Base-by-base conservation (phyloP, 495 filamentous ascomycete species). In the Trichoderma parareesei region DNA sequence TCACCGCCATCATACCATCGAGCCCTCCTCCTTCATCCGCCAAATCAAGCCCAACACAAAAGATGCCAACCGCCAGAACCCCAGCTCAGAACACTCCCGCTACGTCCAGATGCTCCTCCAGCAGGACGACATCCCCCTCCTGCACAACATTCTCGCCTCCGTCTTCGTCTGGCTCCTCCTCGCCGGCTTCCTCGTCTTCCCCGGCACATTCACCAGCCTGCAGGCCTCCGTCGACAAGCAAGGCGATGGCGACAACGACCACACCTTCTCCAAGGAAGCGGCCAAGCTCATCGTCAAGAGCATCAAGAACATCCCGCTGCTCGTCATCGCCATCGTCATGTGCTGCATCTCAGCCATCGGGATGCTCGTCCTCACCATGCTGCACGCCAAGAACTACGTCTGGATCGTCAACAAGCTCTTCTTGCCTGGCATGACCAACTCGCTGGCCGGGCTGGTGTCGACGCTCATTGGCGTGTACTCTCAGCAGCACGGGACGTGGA, bases 381-480 rank as follows among this genome's bases (percentile, higher is more conserved):
- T 2, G 7, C 53, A 57, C 27, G 20, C 53, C 6, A 67, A 65
- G 53, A 82, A 81, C 59, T 79, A 76, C 64, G 71, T 78, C 14
- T 82, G 78, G 79, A 44, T 81, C 48, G 67, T 79, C 0, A 78
- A 77, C 43, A 71, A 71, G 61, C 69, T 81, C 14, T 78, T 80
- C 65, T 33, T 81, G 62, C 78, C 77, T 1, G 65, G 75, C 0
- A 62, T 74, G 20, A 66, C 83, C 62, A 82, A 82, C 69, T 71
- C 72, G 13, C 37, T 79, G 4, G 80, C 77, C n/a, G 82, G 82
- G 0, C 62, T 83, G 8, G 67, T 84, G 9, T 73, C 73, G 14
- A 81, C 81, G n/a, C 62, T 84, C 9, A 70, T 78, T 14, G 79
- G 73, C 69, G 74, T 85, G 9, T 84, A 84, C 65, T 69, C 74